These are phyloP conservation scores for Fusarium albidum DNA, from an alignment of 2,329 filamentous ascomycete species.

Conservation along the genomic window DNA sequence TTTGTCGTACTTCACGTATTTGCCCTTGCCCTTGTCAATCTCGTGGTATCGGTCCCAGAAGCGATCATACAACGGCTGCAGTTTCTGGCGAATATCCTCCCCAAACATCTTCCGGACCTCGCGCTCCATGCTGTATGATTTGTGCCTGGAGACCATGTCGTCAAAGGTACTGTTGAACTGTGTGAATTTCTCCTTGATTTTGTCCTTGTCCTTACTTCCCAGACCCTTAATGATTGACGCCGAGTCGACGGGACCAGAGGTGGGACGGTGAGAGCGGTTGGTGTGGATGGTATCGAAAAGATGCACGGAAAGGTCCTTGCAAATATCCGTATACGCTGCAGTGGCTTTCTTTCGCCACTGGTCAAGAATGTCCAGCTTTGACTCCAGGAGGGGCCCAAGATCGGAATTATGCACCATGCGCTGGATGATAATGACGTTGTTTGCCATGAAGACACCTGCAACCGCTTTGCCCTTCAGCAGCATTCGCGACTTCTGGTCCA, in stretches of 20 bases:
- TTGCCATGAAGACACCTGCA: constrained; percentile 89
- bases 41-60: constrained; percentile 99
- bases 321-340: constrained; percentile 82
- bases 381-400: constrained; percentile 74
- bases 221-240: constrained; percentile 84
- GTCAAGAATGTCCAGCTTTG: constrained; percentile 74
- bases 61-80: constrained; percentile 91
- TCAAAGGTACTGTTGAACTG: constrained; percentile 92
- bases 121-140: constrained; percentile 85
- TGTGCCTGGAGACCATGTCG: constrained; percentile 84
- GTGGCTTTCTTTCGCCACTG: constrained; percentile 88
- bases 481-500: constrained; percentile 77
- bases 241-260: constrained; percentile 80
- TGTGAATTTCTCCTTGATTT: constrained; percentile 95
- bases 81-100: constrained; percentile 86
- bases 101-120: constrained; percentile 85
- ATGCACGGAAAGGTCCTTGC: constrained; percentile 85
- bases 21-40: constrained; percentile 96
- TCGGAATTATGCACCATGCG: constrained; percentile 86
- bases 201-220: constrained; percentile 90
- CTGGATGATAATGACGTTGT: constrained; percentile 84
- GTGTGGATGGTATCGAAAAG: constrained; percentile 94
- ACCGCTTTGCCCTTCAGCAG: constrained; percentile 80
- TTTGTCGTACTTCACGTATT: constrained; percentile 98
- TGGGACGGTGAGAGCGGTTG: constrained; percentile 75